phyloP scores from a whole-genome alignment of 305 asterid genomes.

The Solanum aculeatissimum region DNA sequence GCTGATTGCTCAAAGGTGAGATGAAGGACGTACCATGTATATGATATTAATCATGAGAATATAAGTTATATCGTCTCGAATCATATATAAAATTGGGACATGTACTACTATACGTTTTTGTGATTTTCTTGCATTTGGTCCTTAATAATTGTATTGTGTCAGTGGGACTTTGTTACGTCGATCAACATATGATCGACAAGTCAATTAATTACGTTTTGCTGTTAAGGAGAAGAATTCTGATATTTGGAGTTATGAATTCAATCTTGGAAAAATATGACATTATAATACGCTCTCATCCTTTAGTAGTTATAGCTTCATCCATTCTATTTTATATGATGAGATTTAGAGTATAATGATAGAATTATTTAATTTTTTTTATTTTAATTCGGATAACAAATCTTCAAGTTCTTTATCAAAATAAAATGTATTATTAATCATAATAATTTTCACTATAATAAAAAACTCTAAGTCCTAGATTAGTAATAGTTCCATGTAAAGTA shows the following conservation, averaged over 20 bases:
- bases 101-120: neutral
- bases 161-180: neutral
- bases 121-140: neutral
- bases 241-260: neutral
- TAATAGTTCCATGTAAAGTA: too few relatives aligned
- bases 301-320: neutral
- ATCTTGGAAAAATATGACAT: neutral
- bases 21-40: neutral
- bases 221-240: neutral
- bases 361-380: neutral
- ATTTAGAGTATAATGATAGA: neutral
- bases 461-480: too few relatives aligned
- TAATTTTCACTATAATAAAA: too few relatives aligned
- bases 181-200: neutral
- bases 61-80: neutral
- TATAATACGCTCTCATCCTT: neutral
- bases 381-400: neutral
- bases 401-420: neutral
- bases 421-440: too few relatives aligned
- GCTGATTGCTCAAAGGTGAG: conserved; percentile 38
- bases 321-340: neutral
- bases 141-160: neutral
- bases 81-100: neutral
- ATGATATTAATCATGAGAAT: neutral
- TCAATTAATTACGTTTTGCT: neutral